Evolutionary conservation across 345 rosid species (phyloP), one percentile per base, ranked within the genome.

Genomic region (Aurinia saxatilis): DNA sequence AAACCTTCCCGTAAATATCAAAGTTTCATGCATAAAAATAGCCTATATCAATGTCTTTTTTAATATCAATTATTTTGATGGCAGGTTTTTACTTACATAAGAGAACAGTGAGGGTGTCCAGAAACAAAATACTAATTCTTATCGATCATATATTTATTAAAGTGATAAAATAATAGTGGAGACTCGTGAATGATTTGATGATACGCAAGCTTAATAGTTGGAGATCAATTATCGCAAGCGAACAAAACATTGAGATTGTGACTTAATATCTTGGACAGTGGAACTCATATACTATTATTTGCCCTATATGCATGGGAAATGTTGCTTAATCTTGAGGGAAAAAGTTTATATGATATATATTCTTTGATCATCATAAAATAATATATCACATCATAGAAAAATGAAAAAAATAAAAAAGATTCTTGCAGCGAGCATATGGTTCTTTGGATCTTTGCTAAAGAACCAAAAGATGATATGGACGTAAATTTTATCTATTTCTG

Each of bases 201-300:
- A 61, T 34, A 35, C 48, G 13, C 10, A 61, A 53, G 41, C 67
- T 61, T 62, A 30, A 47, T 46, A 62, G 50, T 55, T 46, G 50
- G 51, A 40, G 30, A 63, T 55, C 68, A 63, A 70, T 70, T 38
- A 62, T 70, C 45, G 38, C 63, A 62, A 62, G 55, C 55, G 5
- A 61, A 70, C 74, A 70, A 69, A 70, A 62, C 62, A 54, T 55
- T 53, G 68, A 62, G 68, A 70, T 27, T 37, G 63, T 47, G 74
- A 70, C 63, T 21, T 17, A 25, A 60, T 52, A 56, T 52, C 46
- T 52, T 35, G 55, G 67, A 56, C 67, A 42, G 21, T 60, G 61
- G 29, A 68, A 60, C 36, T 68, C 41, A 35, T 41, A 50, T 50
- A 57, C 45, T 40, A 50, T 27, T 27, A 27, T 27, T 23, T 49